These are phyloP conservation scores for Amanita polypyramis DNA, from an alignment of 768 basidiomycete species.

Conservation along the genomic window DNA sequence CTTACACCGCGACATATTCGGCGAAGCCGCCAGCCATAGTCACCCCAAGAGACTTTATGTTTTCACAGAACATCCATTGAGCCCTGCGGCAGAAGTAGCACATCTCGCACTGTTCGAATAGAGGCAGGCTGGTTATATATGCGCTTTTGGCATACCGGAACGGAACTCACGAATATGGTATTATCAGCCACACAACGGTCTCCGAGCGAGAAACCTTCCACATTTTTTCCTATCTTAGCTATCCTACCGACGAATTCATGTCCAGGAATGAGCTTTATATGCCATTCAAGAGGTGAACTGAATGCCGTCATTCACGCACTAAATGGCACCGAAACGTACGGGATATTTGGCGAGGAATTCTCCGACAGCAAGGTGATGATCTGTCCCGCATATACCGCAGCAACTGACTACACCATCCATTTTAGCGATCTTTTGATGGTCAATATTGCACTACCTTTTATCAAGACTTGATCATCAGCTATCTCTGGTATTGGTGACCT, in stretches of 20 bases:
- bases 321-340: conserved; percentile 14
- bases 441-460: background rate
- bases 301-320: background rate
- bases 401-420: background rate
- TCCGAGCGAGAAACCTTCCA: conserved; percentile 62
- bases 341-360: conserved; percentile 61
- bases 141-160: too few relatives aligned
- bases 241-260: conserved; percentile 69
- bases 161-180: conserved; percentile 37
- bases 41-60: conserved; percentile 73
- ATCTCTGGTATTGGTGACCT: background rate
- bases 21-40: conserved; percentile 81
- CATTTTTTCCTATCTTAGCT: conserved; percentile 69
- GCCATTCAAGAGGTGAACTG: background rate
- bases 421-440: background rate
- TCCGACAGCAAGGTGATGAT: conserved; percentile 28
- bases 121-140: too few relatives aligned
- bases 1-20: conserved; percentile 83
- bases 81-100: conserved; percentile 86
- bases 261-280: conserved; percentile 50
- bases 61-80: conserved; percentile 70
- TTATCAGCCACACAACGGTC: conserved; percentile 84
- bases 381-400: conserved; percentile 45
- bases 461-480: background rate
- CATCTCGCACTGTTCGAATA: conserved; percentile 52